A percentile compares a stretch with the other conserved stretches of the same genome.
Evolutionary conservation across 768 basidiomycete genomes (phyloP).

Genomic region (Paxillus rubicundulus): DNA sequence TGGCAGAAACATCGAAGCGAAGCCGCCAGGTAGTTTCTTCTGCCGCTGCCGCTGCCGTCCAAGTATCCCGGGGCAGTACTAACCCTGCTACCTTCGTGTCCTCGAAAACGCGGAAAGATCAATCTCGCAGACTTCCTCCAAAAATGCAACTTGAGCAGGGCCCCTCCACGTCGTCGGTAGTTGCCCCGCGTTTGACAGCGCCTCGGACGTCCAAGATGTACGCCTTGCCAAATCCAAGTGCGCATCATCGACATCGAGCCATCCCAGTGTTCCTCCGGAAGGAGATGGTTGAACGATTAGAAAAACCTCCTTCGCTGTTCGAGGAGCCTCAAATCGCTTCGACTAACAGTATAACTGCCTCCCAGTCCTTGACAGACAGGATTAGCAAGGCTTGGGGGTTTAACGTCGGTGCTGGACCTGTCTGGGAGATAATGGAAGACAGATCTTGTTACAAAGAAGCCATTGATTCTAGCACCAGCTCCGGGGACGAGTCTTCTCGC

Average conservation of each 20-base stretch:
- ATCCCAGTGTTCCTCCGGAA: slow-evolving; percentile 53
- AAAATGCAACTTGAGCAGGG: slow-evolving; percentile 4
- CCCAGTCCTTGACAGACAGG: slow-evolving; percentile 46
- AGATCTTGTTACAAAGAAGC: slow-evolving; percentile 76
- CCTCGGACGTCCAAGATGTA: slow-evolving; percentile 43
- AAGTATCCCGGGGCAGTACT: background rate
- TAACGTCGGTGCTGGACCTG: slow-evolving; percentile 71
- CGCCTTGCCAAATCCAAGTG: slow-evolving; percentile 58
- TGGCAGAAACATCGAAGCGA: slow-evolving; percentile 14
- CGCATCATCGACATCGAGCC: slow-evolving; percentile 73
- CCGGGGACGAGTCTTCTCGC: slow-evolving; percentile 46
- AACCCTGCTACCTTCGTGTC: background rate
- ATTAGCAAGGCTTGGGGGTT: slow-evolving; percentile 69
- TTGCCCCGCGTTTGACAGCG: slow-evolving; percentile 3
- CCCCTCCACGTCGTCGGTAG: slow-evolving; percentile 2
- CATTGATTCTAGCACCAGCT: slow-evolving; percentile 20
- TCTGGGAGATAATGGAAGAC: slow-evolving; percentile 81
- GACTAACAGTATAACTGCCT: slow-evolving; percentile 58
- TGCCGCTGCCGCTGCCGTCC: background rate
- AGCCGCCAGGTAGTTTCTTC: slow-evolving; percentile 8
- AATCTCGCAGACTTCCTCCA: slow-evolving; percentile 20
- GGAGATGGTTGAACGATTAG: slow-evolving; percentile 60
- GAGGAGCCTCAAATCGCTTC: slow-evolving; percentile 36
- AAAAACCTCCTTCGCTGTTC: slow-evolving; percentile 50
- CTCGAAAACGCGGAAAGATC: slow-evolving; percentile 14